phyloP scores from a whole-genome alignment of 768 basidiomycete species.

The Lactarius quietus region DNA sequence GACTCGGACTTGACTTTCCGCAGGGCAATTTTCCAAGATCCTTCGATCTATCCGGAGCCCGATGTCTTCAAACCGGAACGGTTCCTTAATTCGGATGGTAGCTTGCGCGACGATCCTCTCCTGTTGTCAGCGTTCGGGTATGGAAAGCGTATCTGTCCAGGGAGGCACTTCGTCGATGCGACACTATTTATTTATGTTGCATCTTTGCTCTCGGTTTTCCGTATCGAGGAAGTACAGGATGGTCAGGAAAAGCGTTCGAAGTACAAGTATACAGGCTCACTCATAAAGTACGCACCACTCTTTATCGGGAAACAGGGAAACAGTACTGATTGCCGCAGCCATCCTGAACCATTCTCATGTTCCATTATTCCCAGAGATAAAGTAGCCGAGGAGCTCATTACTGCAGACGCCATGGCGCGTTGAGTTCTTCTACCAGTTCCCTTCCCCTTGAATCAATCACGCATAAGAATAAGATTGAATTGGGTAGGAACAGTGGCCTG shows the following conservation, averaged over 20 bases:
- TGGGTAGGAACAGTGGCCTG: too few relatives aligned
- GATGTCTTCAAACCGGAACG: constrained; percentile 48
- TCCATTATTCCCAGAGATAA: neutral
- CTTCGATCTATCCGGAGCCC: constrained; percentile 45
- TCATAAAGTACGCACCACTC: neutral
- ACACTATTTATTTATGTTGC: constrained; percentile 6
- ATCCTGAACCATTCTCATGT: neutral
- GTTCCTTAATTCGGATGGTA: constrained; percentile 28
- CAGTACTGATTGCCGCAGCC: neutral
- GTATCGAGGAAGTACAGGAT: neutral
- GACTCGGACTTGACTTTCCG: neutral
- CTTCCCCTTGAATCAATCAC: too few relatives aligned
- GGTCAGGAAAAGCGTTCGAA: neutral
- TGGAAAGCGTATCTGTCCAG: constrained; percentile 27
- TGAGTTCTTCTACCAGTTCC: neutral
- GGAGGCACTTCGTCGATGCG: constrained; percentile 10
- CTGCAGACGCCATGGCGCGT: constrained; percentile 1
- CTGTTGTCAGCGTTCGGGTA: constrained; percentile 17
- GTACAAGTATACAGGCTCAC: neutral
- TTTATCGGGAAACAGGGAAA: neutral
- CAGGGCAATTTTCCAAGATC: constrained; percentile 40
- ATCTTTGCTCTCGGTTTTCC: constrained; percentile 13
- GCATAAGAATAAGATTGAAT: too few relatives aligned
- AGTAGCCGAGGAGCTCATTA: constrained; percentile 1
- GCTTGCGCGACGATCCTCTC: constrained; percentile 12